These are phyloP conservation scores for Backusella tuberculispora DNA, from an alignment of 192 early-diverging fungal species.

Conservation along the genomic window DNA sequence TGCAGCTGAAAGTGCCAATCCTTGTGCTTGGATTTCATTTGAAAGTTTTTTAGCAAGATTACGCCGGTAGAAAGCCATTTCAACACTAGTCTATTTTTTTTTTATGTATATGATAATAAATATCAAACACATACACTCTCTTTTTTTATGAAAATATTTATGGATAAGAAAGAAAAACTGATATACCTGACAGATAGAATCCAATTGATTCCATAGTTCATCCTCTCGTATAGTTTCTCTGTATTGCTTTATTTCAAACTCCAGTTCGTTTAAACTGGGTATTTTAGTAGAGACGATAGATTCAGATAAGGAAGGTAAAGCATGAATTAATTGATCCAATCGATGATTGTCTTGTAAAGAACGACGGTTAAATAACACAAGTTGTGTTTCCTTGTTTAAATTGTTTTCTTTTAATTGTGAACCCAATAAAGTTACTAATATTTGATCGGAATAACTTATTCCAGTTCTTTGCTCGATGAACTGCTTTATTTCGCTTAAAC, in stretches of 20 bases:
- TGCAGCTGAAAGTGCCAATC: not conserved
- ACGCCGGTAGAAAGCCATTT: not conserved
- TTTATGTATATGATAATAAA: not conserved
- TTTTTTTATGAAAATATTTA: not conserved
- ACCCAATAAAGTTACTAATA: not conserved
- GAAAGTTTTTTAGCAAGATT: not conserved
- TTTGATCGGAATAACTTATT: constrained; percentile 1
- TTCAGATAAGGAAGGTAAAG: not conserved
- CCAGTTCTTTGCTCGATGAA: not conserved
- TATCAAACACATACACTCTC: not conserved
- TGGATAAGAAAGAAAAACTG: not conserved
- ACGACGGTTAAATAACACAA: constrained; percentile 17
- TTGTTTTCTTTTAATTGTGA: constrained; percentile 16
- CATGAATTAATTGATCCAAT: not conserved
- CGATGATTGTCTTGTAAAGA: constrained; percentile 8
- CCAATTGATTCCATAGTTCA: not conserved
- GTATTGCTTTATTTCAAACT: not conserved
- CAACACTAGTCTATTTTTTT: constrained; percentile 1
- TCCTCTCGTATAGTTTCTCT: not conserved
- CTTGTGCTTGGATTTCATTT: constrained; percentile 20
- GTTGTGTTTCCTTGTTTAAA: not conserved
- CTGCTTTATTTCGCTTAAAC: constrained; percentile 7
- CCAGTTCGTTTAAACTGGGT: constrained; percentile 10
- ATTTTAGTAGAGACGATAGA: not conserved
- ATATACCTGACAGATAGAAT: not conserved